Evolutionary conservation across 192 early-diverging fungal genomes (phyloP).

Genomic region (Coemansia sp.): DNA sequence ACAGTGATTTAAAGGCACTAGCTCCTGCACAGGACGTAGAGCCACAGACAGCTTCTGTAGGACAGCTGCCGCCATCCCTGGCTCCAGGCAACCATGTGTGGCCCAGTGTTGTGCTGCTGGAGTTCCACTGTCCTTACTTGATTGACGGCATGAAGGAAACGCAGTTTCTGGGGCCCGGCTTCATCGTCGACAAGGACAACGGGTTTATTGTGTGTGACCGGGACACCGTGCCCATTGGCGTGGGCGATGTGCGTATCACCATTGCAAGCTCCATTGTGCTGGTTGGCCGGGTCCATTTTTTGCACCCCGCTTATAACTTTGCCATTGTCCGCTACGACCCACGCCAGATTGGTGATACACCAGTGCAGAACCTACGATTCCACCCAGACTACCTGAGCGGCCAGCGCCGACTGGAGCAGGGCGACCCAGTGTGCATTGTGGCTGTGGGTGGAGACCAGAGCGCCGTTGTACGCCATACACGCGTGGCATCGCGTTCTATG

Average conservation of each 20-base stretch:
- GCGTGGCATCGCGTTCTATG: slow-evolving; percentile 48
- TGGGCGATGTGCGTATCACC: slow-evolving; percentile 87
- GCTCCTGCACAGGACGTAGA: slow-evolving; percentile 44
- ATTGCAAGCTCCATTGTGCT: slow-evolving; percentile 88
- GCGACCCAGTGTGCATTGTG: slow-evolving; percentile 63
- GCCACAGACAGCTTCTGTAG: slow-evolving; percentile 71
- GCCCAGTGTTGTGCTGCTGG: slow-evolving; percentile 77
- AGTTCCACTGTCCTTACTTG: slow-evolving; percentile 77
- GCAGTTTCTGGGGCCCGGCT: slow-evolving; percentile 57
- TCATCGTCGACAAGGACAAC: slow-evolving; percentile 72
- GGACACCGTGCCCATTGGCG: slow-evolving; percentile 79
- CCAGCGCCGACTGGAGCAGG: slow-evolving; percentile 28
- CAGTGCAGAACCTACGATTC: slow-evolving; percentile 59
- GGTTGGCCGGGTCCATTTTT: slow-evolving; percentile 71
- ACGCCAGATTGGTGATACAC: slow-evolving; percentile 65
- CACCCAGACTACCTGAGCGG: slow-evolving; percentile 38
- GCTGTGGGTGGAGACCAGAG: slow-evolving; percentile 62
- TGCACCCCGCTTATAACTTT: slow-evolving; percentile 93
- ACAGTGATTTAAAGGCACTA: slow-evolving; percentile 63
- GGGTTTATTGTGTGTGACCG: slow-evolving; percentile 84
- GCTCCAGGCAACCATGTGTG: slow-evolving; percentile 71
- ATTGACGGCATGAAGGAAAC: slow-evolving; percentile 73
- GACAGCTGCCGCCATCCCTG: slow-evolving; percentile 67
- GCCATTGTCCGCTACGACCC: slow-evolving; percentile 79
- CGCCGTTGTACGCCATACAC: slow-evolving; percentile 57